Evolutionary conservation across 164 flowering plant species (phyloP).

Genomic region (Chloranthus sessilifolius): DNA sequence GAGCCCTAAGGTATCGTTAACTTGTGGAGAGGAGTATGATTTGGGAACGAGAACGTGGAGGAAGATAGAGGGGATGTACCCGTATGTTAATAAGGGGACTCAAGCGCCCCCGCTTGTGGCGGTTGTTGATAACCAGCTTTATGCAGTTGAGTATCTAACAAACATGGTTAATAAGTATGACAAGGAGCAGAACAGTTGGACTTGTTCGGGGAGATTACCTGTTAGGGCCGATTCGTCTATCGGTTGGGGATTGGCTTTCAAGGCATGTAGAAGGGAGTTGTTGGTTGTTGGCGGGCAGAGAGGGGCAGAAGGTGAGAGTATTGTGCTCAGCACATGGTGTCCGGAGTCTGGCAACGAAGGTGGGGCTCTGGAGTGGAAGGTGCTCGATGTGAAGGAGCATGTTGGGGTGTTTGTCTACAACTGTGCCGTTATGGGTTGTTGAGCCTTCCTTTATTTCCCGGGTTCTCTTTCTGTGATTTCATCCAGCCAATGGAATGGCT

Average conservation of each 20-base stretch:
- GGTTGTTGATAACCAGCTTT: slow-evolving; percentile 34
- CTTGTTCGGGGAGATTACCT: slow-evolving; percentile 30
- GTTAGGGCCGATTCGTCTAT: slow-evolving; percentile 28
- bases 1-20: slow-evolving; percentile 14
- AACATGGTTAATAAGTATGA: slow-evolving; percentile 34
- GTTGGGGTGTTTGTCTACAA: slow-evolving; percentile 33
- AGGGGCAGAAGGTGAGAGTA: slow-evolving; percentile 22
- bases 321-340: slow-evolving; percentile 35
- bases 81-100: slow-evolving; percentile 9
- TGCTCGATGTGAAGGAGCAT: slow-evolving; percentile 23
- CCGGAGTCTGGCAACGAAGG: slow-evolving; percentile 24
- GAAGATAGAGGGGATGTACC: slow-evolving; percentile 29
- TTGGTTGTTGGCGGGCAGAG: slow-evolving; percentile 37
- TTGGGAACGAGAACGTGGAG: slow-evolving; percentile 29
- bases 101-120: slow-evolving; percentile 37
- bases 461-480: not conserved
- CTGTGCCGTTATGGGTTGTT: slow-evolving; percentile 44
- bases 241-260: slow-evolving; percentile 45
- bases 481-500: not conserved
- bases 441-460: slow-evolving; percentile 1
- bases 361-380: slow-evolving; percentile 25
- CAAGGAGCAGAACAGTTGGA: slow-evolving; percentile 27
- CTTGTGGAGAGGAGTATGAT: slow-evolving; percentile 37
- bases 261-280: slow-evolving; percentile 32
- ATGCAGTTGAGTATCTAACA: slow-evolving; percentile 33